Evolutionary conservation across 2,329 filamentous ascomycete species (phyloP).

Genomic region (Hortaea sp.): DNA sequence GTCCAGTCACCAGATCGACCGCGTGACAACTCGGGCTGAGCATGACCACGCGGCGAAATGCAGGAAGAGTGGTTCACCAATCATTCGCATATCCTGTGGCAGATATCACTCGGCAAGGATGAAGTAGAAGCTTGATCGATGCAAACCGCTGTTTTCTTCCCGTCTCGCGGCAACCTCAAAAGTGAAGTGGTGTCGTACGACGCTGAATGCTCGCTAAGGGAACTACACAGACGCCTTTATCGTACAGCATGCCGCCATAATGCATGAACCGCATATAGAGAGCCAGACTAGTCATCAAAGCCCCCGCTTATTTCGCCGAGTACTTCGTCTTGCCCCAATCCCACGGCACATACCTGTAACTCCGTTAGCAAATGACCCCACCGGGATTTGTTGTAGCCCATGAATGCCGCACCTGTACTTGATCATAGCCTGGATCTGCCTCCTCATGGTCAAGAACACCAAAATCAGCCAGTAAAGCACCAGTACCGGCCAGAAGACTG

Average conservation of each 20-base stretch:
- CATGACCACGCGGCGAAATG: too few species aligned
- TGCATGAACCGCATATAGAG: neutral
- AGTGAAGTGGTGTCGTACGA: too few species aligned
- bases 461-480: conserved; percentile 99
- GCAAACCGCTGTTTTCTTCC: too few species aligned
- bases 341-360: conserved; percentile 28
- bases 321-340: conserved; percentile 31
- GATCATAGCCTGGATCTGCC: conserved; percentile 99
- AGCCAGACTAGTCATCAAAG: neutral
- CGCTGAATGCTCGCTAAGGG: neutral
- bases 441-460: conserved; percentile 92
- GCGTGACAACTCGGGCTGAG: too few species aligned
- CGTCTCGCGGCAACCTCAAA: too few species aligned
- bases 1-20: too few species aligned
- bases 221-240: neutral
- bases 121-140: too few species aligned
- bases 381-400: neutral
- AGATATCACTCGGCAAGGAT: too few species aligned
- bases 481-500: conserved; percentile 97
- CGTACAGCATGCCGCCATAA: neutral
- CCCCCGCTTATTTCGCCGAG: conserved; percentile 16
- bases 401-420: conserved; percentile 86
- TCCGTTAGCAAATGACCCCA: conserved; percentile 9
- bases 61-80: too few species aligned
- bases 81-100: too few species aligned